Evolutionary conservation across 352 stramenopile species (phyloP).

Genomic region (Globisporangium emineosum): DNA sequence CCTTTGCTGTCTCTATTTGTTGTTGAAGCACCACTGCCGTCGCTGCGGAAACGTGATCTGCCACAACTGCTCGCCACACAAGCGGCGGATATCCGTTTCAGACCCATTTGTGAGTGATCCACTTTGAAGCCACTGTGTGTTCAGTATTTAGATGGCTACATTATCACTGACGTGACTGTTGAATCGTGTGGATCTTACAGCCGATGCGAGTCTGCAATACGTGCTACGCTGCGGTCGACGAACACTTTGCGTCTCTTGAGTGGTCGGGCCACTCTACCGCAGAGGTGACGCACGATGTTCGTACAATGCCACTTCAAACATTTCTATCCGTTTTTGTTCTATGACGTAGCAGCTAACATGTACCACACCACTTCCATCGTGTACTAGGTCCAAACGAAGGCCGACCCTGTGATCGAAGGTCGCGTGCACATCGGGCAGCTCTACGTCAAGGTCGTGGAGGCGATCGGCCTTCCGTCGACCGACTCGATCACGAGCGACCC

Average conservation of each 20-base stretch:
- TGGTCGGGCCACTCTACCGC: slow-evolving; percentile 76
- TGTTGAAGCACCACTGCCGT: slow-evolving; percentile 69
- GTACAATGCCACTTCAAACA: not conserved
- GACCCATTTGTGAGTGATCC: slow-evolving; percentile 78
- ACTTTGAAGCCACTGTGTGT: not conserved
- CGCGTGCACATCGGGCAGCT: slow-evolving; percentile 82
- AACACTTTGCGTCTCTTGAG: slow-evolving; percentile 81
- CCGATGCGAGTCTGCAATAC: slow-evolving; percentile 86
- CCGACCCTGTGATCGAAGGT: slow-evolving; percentile 77
- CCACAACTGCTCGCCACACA: slow-evolving; percentile 85
- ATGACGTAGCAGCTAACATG: not conserved
- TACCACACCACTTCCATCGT: not conserved
- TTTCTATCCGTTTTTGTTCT: not conserved
- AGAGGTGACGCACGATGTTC: slow-evolving; percentile 33
- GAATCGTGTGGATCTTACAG: slow-evolving; percentile 23
- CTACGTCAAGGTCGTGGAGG: slow-evolving; percentile 86
- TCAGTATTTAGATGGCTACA: not conserved
- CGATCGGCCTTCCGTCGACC: slow-evolving; percentile 78
- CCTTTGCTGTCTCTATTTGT: not conserved
- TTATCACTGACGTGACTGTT: not conserved
- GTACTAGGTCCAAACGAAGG: slow-evolving; percentile 52
- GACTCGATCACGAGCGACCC: slow-evolving; percentile 88
- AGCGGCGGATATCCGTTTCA: slow-evolving; percentile 73
- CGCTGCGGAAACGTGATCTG: slow-evolving; percentile 84
- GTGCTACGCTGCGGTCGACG: slow-evolving; percentile 80